phyloP scores from a whole-genome alignment of 1,284 basidiomycete species.

The Apiotrichum veenhuisii region DNA sequence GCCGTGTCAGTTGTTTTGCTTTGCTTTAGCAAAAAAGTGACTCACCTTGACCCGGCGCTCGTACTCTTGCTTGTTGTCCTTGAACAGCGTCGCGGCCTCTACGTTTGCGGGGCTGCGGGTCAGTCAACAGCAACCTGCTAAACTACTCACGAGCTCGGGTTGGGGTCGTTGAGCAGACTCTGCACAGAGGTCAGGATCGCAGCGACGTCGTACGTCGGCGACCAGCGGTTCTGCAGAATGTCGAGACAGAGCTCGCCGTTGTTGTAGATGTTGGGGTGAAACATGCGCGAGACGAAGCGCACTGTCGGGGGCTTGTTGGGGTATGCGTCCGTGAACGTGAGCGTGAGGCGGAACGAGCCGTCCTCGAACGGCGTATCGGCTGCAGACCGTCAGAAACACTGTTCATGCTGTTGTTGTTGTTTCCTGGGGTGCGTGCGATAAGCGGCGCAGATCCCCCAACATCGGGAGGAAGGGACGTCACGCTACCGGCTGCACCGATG shows the following conservation, averaged over 20 bases:
- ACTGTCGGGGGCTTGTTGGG: constrained; percentile 97
- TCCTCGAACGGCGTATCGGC: constrained; percentile 98
- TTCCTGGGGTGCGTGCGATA: too few relatives aligned
- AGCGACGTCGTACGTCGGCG: constrained; percentile 96
- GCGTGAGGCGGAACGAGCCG: constrained; percentile 92
- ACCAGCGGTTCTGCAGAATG: constrained; percentile 97
- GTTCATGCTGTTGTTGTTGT: too few relatives aligned
- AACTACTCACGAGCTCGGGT: constrained; percentile 68
- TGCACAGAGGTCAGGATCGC: constrained; percentile 96
- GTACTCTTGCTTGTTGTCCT: constrained; percentile 99
- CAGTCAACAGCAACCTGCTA: background rate
- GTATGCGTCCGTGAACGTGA: constrained; percentile 96
- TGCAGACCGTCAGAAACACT: constrained; percentile 48
- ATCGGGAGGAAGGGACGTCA: too few relatives aligned
- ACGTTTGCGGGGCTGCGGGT: constrained; percentile 82
- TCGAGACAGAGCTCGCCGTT: constrained; percentile 95
- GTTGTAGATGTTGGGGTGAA: constrained; percentile 97
- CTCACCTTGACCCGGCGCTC: constrained; percentile 78
- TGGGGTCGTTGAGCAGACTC: constrained; percentile 91
- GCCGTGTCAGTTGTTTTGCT: background rate
- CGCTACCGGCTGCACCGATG: too few relatives aligned
- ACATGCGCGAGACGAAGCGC: constrained; percentile 96
- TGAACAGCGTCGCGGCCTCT: constrained; percentile 90
- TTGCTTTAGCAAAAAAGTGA: too few relatives aligned
- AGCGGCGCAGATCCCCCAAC: too few relatives aligned